phyloP scores from a whole-genome alignment of 441 rosid genomes.

The Adansonia madagascariensis region DNA sequence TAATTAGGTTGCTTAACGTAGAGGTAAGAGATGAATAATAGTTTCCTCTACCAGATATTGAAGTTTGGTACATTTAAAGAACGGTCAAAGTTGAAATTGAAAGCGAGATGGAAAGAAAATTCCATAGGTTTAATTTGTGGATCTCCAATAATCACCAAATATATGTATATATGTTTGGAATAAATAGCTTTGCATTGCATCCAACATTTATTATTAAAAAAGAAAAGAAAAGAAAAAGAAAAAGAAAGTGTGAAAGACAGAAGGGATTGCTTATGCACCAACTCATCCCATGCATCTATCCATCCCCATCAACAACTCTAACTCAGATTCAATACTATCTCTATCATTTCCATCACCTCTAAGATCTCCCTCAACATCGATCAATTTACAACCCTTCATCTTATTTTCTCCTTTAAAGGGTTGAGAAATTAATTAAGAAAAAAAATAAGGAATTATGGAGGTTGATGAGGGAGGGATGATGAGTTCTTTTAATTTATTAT shows the following conservation, averaged over 20 bases:
- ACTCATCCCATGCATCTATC: conserved; percentile 19
- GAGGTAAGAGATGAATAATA: no score
- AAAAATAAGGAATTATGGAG: no score
- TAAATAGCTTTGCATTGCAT: conserved; percentile 26
- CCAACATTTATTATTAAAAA: conserved; percentile 22
- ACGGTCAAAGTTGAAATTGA: not conserved
- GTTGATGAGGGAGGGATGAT: no score
- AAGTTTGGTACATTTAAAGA: not conserved
- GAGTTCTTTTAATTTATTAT: no score
- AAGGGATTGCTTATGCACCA: conserved; percentile 50
- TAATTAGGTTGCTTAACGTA: no score
- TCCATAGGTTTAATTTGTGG: not conserved
- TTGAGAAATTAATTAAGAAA: no score
- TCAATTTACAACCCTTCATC: no score
- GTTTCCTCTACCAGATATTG: not conserved
- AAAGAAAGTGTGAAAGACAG: conserved; percentile 45
- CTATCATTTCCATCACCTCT: no score
- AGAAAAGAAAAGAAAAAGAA: not conserved
- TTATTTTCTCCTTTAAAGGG: no score
- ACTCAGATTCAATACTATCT: no score
- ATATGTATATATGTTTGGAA: not conserved
- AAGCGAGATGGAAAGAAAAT: not conserved
- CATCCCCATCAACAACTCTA: not conserved
- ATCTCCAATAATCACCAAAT: not conserved
- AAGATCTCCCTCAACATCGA: no score